Evolutionary conservation across 345 rosid genomes (phyloP).

Genomic region (Xanthoceras sorbifolium): DNA sequence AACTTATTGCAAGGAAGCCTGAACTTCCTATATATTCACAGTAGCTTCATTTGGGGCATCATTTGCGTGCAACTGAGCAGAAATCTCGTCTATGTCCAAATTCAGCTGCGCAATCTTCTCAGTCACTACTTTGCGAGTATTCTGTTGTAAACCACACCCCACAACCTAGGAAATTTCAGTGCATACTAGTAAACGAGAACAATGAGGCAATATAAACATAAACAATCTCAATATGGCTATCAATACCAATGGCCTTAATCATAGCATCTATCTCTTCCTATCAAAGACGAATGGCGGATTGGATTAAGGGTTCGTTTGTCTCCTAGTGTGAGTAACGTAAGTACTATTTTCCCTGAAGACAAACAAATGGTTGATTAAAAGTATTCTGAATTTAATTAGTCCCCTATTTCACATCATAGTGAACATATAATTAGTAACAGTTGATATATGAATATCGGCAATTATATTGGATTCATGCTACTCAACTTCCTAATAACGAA

Average conservation of each 20-base stretch:
- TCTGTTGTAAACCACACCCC: constrained; percentile 29
- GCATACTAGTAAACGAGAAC: not conserved
- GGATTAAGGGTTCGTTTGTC: not conserved
- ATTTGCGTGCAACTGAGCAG: constrained; percentile 39
- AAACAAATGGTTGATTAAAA: not conserved
- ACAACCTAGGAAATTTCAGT: not conserved
- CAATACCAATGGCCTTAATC: not conserved
- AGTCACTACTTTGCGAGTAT: constrained; percentile 39
- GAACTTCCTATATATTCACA: constrained; percentile 28
- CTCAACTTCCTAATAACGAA: not conserved
- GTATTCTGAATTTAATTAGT: not conserved
- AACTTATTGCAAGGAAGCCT: constrained; percentile 29
- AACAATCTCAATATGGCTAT: not conserved
- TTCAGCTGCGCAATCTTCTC: constrained; percentile 55
- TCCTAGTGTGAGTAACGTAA: not conserved
- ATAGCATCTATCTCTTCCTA: not conserved
- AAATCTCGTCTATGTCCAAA: constrained; percentile 49
- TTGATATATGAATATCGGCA: constrained; percentile 50
- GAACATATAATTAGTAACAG: no score
- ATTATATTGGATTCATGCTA: not conserved
- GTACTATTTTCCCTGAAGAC: not conserved
- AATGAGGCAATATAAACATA: not conserved
- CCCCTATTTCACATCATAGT: not conserved
- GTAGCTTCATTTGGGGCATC: constrained; percentile 33
- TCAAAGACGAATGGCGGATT: no score